phyloP scores from a whole-genome alignment of 2,329 filamentous ascomycete genomes.

The Colletotrichum sojae region DNA sequence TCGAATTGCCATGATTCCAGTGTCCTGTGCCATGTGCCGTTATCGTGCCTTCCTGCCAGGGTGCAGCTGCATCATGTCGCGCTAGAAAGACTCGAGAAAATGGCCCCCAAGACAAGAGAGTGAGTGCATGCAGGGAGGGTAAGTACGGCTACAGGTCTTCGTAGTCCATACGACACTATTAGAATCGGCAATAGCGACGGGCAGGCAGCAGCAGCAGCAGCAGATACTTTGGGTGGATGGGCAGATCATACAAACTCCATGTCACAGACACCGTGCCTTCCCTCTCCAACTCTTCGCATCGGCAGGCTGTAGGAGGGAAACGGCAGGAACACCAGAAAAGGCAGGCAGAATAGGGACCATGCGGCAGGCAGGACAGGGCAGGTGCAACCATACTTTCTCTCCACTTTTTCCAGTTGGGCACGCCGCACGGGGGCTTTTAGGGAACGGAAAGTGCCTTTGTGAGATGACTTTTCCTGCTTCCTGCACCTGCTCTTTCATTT shows the following conservation, averaged over 20 bases:
- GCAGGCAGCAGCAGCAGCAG: too few species aligned
- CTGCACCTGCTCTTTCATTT: too few species aligned
- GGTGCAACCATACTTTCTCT: not conserved
- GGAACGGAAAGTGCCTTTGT: too few species aligned
- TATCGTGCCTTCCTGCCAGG: not conserved
- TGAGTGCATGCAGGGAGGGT: not conserved
- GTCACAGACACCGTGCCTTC: too few species aligned
- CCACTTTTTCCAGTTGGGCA: not conserved
- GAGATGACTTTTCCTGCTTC: too few species aligned
- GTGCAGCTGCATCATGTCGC: not conserved
- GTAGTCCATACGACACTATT: too few species aligned
- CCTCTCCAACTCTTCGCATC: slow-evolving; percentile 3
- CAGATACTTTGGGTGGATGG: too few species aligned
- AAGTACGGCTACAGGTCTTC: too few species aligned
- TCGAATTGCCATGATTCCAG: not conserved
- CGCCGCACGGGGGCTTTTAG: too few species aligned
- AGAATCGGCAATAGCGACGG: too few species aligned
- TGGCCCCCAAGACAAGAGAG: not conserved
- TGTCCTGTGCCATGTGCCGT: slow-evolving; percentile 17
- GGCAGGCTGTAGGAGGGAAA: slow-evolving; percentile 8
- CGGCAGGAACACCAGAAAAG: not conserved
- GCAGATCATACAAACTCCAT: too few species aligned
- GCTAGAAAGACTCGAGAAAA: slow-evolving; percentile 8
- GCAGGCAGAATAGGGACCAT: not conserved
- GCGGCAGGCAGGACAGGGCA: not conserved